Conservation (phyloP, 2,329 filamentous ascomycete genomes). For the Talaromyces sp. region DNA sequence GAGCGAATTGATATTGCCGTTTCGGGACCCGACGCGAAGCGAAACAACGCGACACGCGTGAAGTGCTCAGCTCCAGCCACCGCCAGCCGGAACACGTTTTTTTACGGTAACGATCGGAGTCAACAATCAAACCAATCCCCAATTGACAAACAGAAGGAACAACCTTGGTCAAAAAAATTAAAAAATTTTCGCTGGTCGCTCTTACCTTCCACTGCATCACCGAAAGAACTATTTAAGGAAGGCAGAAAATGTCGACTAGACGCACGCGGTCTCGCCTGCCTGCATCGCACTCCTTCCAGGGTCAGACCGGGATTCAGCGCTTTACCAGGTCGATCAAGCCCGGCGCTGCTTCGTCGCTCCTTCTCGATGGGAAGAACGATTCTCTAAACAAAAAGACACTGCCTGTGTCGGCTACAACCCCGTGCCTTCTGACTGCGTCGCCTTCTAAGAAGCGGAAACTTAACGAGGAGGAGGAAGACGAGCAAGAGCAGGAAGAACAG, state of each 20-base stretch:
- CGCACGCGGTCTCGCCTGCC: conserved; percentile 10
- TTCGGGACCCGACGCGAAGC: background rate
- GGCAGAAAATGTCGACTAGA: conserved; percentile 13
- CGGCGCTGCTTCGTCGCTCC: conserved; percentile 16
- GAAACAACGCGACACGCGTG: background rate
- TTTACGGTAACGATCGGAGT: background rate
- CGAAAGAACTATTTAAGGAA: background rate
- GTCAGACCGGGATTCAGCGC: conserved; percentile 33
- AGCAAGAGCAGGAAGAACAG: background rate
- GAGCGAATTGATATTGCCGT: background rate
- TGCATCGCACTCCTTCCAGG: conserved; percentile 21
- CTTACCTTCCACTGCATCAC: background rate
- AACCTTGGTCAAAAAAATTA: background rate
- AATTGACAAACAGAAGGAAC: background rate
- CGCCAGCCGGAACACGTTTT: background rate
- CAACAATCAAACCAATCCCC: background rate
- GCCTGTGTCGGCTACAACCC: conserved; percentile 3
- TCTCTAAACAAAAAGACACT: background rate
- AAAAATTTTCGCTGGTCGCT: too few species aligned
- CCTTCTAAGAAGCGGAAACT: conserved; percentile 38
- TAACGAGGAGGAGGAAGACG: conserved; percentile 16
- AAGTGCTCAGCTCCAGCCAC: background rate
- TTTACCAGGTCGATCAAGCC: conserved; percentile 43
- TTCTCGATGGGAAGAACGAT: conserved; percentile 28
- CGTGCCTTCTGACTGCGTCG: conserved; percentile 22